Evolutionary conservation across 1,284 basidiomycete species (phyloP), one percentile per base, ranked within the genome.

Genomic region (Clitocybe nebularis): DNA sequence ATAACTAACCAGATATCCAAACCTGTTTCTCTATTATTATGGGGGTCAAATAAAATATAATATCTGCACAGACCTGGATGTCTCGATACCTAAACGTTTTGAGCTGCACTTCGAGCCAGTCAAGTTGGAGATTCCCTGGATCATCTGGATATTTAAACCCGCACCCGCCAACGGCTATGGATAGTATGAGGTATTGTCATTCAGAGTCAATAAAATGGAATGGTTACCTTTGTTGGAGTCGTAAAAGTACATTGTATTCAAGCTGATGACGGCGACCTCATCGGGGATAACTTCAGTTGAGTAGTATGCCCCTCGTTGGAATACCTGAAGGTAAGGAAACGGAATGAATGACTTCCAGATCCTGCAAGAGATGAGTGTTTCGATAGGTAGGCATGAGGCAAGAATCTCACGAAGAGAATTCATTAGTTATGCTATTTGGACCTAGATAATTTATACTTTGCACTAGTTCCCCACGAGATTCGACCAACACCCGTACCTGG

Each of bases 231-330:
- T 89, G 67, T 96, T 96, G 23, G 84, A 84, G 58, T 91, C 85
- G 63, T 89, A 96, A 68, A 91, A 94, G 65, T 92, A 96, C 64
- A 96, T 77, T 1, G 93, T 94, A 64, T 95, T 96, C 46, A 96
- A 68, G 51, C 84, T 87, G 59, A 96, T 82, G 34, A 87, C 89
- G 5, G 89, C 89, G 13, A 95, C 58, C 41, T 76, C 60, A 54
- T 83, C 74, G 1, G 87, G 84, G 19, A 95, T 78, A 23, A 95
- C 84, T 58, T 96, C 92, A 25, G 77, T 73, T 3, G 87, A 77
- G 57, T 77, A 96, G 67, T 95, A 95, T 21, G 84, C 91, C 6
- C 93, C 89, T 29, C 85, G 74, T 56, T 86, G 83, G 59, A 92
- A 91, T 21, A 89, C 81, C 61, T 92, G 86, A 41, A 79, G 79